Percentiles rank a stretch among this genome's conserved stretches.
These are phyloP conservation scores for Fusarium sp. DNA, from an alignment of 2,329 filamentous ascomycete genomes.

Conservation along the genomic window DNA sequence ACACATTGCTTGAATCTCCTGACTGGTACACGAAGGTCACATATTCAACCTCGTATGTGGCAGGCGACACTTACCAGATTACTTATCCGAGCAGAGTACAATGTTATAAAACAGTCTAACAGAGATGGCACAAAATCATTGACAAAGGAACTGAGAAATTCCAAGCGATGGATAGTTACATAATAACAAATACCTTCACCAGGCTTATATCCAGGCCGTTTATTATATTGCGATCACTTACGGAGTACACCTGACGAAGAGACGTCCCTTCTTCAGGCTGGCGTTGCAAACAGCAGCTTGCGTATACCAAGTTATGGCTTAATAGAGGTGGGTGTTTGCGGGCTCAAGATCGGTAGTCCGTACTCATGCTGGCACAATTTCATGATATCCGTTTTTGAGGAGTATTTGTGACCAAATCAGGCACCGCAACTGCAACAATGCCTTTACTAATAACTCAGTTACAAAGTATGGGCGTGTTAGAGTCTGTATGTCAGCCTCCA, in stretches of 20 bases:
- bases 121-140: neutral
- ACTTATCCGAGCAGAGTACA: neutral
- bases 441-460: neutral
- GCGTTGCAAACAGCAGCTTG: neutral
- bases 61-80: neutral
- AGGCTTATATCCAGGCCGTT: neutral
- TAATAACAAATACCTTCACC: neutral
- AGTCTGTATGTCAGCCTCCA: slow-evolving; percentile 7
- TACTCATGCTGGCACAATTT: neutral
- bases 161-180: neutral
- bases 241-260: neutral
- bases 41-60: neutral
- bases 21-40: neutral
- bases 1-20: neutral
- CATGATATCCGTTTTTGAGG: neutral
- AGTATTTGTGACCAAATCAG: neutral
- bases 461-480: neutral
- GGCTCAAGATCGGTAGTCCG: neutral
- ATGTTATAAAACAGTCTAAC: neutral
- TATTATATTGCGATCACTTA: neutral
- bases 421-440: neutral
- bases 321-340: neutral
- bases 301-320: neutral
- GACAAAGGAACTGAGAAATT: neutral
- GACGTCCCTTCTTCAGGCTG: neutral